These are phyloP conservation scores for Zygotorulaspora danielsina DNA, from an alignment of 805 yeast genomes.

Conservation along the genomic window DNA sequence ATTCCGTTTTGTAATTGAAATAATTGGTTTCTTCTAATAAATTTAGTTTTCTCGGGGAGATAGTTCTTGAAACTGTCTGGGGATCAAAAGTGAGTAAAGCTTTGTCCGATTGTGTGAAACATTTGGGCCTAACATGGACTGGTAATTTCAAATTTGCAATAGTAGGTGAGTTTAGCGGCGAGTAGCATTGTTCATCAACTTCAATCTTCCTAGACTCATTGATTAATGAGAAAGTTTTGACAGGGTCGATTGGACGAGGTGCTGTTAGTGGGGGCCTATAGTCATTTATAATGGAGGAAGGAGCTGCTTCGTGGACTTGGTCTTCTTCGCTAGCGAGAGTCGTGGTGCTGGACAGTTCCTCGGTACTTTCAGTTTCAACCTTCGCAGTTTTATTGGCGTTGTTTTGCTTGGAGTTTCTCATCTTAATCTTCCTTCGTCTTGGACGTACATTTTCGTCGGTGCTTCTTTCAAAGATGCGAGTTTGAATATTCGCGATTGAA, in stretches of 20 bases:
- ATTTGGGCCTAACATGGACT: conserved; percentile 8
- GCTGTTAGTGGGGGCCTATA: conserved; percentile 7
- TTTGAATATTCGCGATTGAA: conserved; percentile 33
- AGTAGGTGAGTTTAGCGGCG: neutral
- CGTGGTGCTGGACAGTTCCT: neutral
- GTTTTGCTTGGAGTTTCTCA: conserved; percentile 14
- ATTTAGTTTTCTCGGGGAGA: conserved; percentile 7
- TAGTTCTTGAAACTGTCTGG: conserved; percentile 1
- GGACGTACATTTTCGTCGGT: conserved; percentile 27
- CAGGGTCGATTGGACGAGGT: conserved; percentile 5
- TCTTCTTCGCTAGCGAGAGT: neutral
- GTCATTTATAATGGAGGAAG: neutral
- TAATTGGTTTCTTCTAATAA: conserved; percentile 10
- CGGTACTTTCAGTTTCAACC: neutral
- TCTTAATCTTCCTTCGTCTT: conserved; percentile 32
- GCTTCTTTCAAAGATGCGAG: conserved; percentile 31
- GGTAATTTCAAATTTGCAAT: conserved; percentile 10
- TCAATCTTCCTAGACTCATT: conserved; percentile 3
- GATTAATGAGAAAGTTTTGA: neutral
- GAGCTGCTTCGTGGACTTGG: neutral
- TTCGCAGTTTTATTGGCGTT: neutral
- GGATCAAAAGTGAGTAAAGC: conserved; percentile 4
- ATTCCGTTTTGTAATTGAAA: conserved; percentile 11
- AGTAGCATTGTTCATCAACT: neutral
- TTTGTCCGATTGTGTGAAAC: conserved; percentile 10